Evolutionary conservation across 2,329 filamentous ascomycete genomes (phyloP).

Genomic region (Apiospora malaysiana): DNA sequence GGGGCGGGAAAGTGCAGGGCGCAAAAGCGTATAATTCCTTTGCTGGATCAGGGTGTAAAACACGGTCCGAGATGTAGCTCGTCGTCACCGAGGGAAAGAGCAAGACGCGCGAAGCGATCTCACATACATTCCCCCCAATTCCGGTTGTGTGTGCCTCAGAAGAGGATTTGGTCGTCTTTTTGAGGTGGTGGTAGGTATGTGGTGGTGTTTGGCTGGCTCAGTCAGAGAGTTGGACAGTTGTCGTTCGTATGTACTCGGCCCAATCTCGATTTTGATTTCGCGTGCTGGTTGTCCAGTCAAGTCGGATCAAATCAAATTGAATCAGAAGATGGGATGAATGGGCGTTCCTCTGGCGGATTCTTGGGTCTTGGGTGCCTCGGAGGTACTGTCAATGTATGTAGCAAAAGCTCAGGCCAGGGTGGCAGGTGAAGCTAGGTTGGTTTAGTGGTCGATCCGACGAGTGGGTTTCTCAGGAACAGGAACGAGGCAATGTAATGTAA

Average conservation of each 20-base stretch:
- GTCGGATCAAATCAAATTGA: not conserved
- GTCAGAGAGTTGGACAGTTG: not conserved
- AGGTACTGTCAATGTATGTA: not conserved
- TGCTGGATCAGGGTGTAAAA: constrained; percentile 17
- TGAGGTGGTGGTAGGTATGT: not conserved
- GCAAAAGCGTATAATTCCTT: constrained; percentile 10
- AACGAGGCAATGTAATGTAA: not conserved
- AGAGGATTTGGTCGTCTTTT: not conserved
- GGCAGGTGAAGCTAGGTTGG: not conserved
- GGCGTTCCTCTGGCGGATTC: constrained; percentile 3
- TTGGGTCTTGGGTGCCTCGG: constrained; percentile 1
- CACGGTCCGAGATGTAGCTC: constrained; percentile 15
- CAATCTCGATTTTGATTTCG: not conserved
- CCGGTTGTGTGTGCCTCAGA: not conserved
- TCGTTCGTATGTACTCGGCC: not conserved
- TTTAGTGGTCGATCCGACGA: constrained; percentile 15
- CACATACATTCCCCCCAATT: constrained; percentile 15
- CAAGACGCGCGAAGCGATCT: constrained; percentile 17
- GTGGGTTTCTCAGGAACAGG: not conserved
- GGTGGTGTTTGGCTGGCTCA: not conserved
- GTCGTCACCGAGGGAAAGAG: constrained; percentile 19
- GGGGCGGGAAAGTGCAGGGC: constrained; percentile 5
- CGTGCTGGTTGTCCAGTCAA: constrained; percentile 12
- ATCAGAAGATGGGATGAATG: constrained; percentile 19
- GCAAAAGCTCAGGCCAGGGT: constrained; percentile 10